phyloP scores from a whole-genome alignment of 1,284 basidiomycete species.

The Phlebopus sp. region DNA sequence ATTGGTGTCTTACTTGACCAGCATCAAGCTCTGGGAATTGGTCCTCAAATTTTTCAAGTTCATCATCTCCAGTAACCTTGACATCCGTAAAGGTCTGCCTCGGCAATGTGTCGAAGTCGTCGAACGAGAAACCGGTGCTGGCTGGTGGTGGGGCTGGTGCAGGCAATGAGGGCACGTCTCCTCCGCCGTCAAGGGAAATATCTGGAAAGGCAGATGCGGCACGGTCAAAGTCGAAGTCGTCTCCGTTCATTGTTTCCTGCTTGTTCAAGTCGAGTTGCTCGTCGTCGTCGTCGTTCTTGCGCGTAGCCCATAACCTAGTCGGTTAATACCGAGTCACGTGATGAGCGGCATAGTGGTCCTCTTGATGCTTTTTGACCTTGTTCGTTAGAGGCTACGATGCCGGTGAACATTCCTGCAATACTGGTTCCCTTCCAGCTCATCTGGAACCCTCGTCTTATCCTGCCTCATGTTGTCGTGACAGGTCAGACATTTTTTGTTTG shows the following conservation, averaged over 20 bases:
- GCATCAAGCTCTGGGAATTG: conserved; percentile 87
- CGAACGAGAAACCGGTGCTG: conserved; percentile 56
- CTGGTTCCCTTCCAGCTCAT: conserved; percentile 75
- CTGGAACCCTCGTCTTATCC: conserved; percentile 67
- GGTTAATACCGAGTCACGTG: conserved; percentile 1
- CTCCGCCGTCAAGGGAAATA: conserved; percentile 67
- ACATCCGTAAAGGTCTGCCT: conserved; percentile 47
- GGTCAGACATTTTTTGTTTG: conserved; percentile 45
- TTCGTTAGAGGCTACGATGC: conserved; percentile 42
- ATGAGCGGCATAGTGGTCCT: not conserved
- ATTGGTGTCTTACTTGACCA: conserved; percentile 43
- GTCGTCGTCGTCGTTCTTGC: conserved; percentile 11
- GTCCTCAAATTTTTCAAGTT: conserved; percentile 87
- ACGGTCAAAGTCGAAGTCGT: conserved; percentile 73
- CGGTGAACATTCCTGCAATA: conserved; percentile 75
- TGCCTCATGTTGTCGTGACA: conserved; percentile 72
- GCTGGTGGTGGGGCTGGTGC: conserved; percentile 22
- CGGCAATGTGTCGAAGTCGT: conserved; percentile 56
- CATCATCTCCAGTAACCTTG: conserved; percentile 83
- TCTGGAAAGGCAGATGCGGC: conserved; percentile 85
- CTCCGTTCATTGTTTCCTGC: conserved; percentile 34
- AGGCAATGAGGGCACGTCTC: conserved; percentile 50
- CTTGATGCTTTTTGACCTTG: too few species aligned
- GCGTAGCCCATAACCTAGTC: not conserved
- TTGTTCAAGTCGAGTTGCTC: not conserved